Conservation (phyloP, 345 rosid genomes). For the Bruguiera gymnorhiza region DNA sequence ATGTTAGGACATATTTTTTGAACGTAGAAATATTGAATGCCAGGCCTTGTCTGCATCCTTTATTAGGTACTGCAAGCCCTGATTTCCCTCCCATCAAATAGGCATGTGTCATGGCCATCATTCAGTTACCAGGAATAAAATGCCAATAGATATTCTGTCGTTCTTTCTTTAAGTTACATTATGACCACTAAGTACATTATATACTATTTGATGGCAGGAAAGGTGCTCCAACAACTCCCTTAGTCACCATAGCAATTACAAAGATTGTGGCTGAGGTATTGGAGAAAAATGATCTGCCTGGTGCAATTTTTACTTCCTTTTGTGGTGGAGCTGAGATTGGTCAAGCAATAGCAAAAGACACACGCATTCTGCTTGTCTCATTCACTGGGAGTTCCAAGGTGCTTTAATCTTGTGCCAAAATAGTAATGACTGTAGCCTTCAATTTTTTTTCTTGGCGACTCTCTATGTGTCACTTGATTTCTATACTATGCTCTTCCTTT, state of each 20-base stretch:
- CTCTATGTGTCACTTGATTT: neutral
- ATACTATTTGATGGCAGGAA: constrained; percentile 50
- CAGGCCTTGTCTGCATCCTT: neutral
- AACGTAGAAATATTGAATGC: neutral
- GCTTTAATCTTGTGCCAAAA: constrained; percentile 2
- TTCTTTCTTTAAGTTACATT: neutral
- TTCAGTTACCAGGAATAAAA: neutral
- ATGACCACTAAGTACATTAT: neutral
- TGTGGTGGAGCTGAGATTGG: constrained; percentile 97
- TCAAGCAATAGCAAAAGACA: constrained; percentile 84
- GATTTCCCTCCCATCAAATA: neutral
- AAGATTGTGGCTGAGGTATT: constrained; percentile 77
- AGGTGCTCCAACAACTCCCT: constrained; percentile 96
- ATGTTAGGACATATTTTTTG: too few species aligned
- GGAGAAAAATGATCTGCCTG: constrained; percentile 83
- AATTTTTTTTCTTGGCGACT: neutral
- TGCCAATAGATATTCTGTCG: neutral
- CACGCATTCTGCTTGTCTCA: constrained; percentile 75
- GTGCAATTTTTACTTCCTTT: constrained; percentile 88
- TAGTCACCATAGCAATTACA: constrained; percentile 90
- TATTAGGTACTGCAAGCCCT: neutral
- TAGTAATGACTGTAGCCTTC: neutral
- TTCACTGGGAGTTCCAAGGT: constrained; percentile 98
- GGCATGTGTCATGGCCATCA: neutral
- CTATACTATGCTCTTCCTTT: neutral